These are phyloP conservation scores for Phaffia tasmanica DNA, from an alignment of 768 basidiomycete species.

Conservation along the genomic window DNA sequence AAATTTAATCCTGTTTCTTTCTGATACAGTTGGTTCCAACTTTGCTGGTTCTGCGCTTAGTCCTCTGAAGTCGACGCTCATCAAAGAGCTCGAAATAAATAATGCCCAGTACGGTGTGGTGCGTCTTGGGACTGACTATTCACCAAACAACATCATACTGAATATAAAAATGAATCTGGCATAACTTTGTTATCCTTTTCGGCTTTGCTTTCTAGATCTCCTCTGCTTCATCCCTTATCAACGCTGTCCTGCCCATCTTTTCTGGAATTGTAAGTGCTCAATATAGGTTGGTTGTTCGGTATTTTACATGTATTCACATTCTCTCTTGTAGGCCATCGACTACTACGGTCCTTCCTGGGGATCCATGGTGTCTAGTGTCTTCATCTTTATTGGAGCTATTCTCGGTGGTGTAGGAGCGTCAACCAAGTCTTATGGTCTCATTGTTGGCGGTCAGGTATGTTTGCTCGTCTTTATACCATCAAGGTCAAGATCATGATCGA, in stretches of 20 bases:
- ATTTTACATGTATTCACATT: background rate
- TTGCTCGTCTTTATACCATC: background rate
- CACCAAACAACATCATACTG: background rate
- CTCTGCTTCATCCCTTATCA: conserved; percentile 28
- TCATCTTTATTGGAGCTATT: conserved; percentile 33
- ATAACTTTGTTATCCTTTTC: background rate
- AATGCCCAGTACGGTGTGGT: conserved; percentile 23
- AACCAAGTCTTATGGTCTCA: background rate
- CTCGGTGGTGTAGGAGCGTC: conserved; percentile 22
- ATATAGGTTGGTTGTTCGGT: background rate
- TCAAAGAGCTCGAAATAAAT: conserved; percentile 21
- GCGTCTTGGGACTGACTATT: conserved; percentile 11
- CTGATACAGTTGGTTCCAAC: conserved; percentile 14
- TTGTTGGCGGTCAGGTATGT: conserved; percentile 12
- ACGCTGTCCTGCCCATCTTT: conserved; percentile 35
- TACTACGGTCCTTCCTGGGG: conserved; percentile 32
- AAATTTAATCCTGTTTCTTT: background rate
- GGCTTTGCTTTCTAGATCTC: background rate
- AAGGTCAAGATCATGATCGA: too few species aligned
- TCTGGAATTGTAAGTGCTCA: conserved; percentile 32
- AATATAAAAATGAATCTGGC: background rate
- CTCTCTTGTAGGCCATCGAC: conserved; percentile 26
- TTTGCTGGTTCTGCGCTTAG: background rate
- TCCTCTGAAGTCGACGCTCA: conserved; percentile 16
- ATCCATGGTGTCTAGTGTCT: conserved; percentile 31